These are phyloP conservation scores for Eimeria maxima DNA, from an alignment of 169 alveolate species.

Conservation along the genomic window DNA sequence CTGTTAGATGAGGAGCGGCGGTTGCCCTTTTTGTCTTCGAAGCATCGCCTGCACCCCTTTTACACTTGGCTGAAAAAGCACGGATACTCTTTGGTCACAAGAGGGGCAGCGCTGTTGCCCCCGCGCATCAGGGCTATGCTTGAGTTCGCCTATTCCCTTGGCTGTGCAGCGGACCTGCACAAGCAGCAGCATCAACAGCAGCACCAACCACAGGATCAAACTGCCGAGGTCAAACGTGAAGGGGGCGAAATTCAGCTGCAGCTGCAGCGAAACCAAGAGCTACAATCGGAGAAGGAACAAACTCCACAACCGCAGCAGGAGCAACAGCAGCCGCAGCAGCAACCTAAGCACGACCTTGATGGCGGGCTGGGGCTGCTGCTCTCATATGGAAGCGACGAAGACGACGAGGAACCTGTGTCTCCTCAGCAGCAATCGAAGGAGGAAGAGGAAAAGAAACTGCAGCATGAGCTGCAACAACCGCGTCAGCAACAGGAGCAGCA, in stretches of 20 bases:
- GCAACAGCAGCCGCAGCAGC: constrained; percentile 25
- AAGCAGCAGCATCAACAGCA: constrained; percentile 31
- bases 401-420: constrained; percentile 31
- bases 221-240: neutral
- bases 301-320: neutral
- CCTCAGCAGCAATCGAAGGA: constrained; percentile 37
- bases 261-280: constrained; percentile 8
- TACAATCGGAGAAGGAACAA: neutral
- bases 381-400: constrained; percentile 58
- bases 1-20: constrained; percentile 61
- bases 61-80: constrained; percentile 58
- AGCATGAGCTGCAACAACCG: neutral
- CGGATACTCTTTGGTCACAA: constrained; percentile 63
- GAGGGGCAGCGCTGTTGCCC: constrained; percentile 56
- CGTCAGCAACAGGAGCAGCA: neutral
- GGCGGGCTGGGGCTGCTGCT: constrained; percentile 72
- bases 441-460: neutral
- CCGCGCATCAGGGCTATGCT: constrained; percentile 40
- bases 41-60: constrained; percentile 79
- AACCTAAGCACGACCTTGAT: constrained; percentile 44
- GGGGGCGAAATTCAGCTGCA: neutral
- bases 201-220: neutral
- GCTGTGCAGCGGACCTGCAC: neutral
- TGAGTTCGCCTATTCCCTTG: constrained; percentile 19
- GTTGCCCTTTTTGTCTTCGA: constrained; percentile 67